These are phyloP conservation scores for Colletotrichum camelliae DNA, from an alignment of 2,329 filamentous ascomycete species.

Conservation along the genomic window DNA sequence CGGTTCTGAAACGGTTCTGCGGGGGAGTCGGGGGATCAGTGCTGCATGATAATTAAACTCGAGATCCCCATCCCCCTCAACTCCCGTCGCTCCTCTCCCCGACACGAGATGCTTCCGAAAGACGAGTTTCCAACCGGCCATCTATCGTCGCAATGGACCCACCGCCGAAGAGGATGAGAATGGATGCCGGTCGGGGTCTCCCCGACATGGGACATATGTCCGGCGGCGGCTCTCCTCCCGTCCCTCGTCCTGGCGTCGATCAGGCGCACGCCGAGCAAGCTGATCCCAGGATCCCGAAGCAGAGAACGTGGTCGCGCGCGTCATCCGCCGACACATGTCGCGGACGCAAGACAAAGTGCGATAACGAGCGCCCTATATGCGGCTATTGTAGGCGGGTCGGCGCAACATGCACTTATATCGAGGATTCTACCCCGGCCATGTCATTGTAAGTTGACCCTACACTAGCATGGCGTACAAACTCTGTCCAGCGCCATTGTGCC, in stretches of 20 bases:
- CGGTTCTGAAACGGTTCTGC: conserved; percentile 15
- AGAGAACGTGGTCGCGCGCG: conserved; percentile 16
- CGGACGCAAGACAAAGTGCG: conserved; percentile 41
- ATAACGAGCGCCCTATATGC: conserved; percentile 40
- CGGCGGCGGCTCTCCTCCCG: conserved; percentile 1
- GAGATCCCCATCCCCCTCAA: not conserved
- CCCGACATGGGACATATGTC: conserved; percentile 10
- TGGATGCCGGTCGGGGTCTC: conserved; percentile 17
- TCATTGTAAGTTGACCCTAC: conserved; percentile 10
- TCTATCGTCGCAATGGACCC: conserved; percentile 13
- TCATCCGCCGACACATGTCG: conserved; percentile 39
- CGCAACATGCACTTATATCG: conserved; percentile 36
- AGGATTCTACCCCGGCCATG: conserved; percentile 13
- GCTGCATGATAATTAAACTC: conserved; percentile 15
- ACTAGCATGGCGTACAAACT: not conserved
- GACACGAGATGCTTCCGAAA: conserved; percentile 8
- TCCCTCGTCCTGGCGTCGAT: not conserved
- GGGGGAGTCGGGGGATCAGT: conserved; percentile 1
- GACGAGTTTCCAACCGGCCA: not conserved
- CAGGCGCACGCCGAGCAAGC: conserved; percentile 3
- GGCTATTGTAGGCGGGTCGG: conserved; percentile 38
- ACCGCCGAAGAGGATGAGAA: conserved; percentile 21
- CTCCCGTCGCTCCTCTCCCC: conserved; percentile 10
- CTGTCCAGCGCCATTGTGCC: not conserved
- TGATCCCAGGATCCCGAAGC: conserved; percentile 14